Evolutionary conservation across 768 basidiomycete genomes (phyloP).

Genomic region (Amanita subjunquillea): DNA sequence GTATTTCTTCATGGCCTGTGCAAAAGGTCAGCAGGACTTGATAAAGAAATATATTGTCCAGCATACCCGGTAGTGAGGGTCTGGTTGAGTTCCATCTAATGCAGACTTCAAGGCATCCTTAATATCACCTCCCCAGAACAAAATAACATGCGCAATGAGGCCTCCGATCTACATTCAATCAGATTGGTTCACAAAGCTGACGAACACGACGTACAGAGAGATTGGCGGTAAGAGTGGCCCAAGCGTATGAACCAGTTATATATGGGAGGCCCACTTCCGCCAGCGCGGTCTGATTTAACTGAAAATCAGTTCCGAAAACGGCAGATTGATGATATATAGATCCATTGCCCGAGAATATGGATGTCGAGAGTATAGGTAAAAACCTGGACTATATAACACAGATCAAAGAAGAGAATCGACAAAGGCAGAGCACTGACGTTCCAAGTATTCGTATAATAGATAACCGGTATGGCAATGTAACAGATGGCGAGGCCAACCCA

Average conservation of each 20-base stretch:
- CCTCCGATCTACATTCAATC: slow-evolving; percentile 37
- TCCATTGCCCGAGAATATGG: slow-evolving; percentile 45
- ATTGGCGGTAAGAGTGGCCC: slow-evolving; percentile 36
- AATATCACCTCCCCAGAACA: slow-evolving; percentile 50
- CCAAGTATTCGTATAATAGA: slow-evolving; percentile 60
- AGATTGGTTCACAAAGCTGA: neutral
- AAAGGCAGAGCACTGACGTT: slow-evolving; percentile 24
- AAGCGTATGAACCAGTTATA: slow-evolving; percentile 43
- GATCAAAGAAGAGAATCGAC: neutral
- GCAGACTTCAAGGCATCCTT: slow-evolving; percentile 39
- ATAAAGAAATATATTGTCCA: neutral
- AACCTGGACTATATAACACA: slow-evolving; percentile 28
- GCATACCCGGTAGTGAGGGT: slow-evolving; percentile 43
- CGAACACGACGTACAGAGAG: slow-evolving; percentile 25
- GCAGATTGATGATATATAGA: slow-evolving; percentile 41
- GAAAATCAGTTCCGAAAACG: slow-evolving; percentile 41
- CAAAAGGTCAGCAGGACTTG: neutral
- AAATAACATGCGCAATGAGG: slow-evolving; percentile 41
- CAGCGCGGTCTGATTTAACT: slow-evolving; percentile 45
- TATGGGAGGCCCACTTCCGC: slow-evolving; percentile 37
- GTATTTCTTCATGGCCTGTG: slow-evolving; percentile 46
- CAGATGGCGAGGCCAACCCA: slow-evolving; percentile 46
- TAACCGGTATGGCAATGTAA: slow-evolving; percentile 40
- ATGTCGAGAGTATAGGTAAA: slow-evolving; percentile 53
- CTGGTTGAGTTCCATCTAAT: slow-evolving; percentile 33